A percentile compares a stretch with the other conserved stretches of the same genome.
Evolutionary conservation across 2,329 filamentous ascomycete species (phyloP).

Genomic region (Talaromyces verruculosus): DNA sequence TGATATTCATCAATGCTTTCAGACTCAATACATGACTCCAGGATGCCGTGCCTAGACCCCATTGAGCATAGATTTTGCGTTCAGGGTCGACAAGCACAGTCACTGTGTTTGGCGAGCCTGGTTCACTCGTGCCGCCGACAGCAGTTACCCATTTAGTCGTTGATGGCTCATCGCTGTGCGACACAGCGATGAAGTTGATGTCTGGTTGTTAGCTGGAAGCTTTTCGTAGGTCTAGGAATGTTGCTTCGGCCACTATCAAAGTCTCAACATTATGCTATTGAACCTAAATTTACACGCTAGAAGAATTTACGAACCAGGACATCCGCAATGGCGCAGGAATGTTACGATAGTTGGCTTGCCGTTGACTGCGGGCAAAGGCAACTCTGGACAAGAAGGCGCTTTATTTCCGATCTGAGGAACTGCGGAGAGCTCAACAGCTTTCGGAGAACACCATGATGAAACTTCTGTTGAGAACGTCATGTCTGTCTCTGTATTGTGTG

Average conservation of each 20-base stretch:
- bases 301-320: neutral
- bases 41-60: neutral
- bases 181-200: neutral
- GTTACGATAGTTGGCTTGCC: conserved; percentile 1
- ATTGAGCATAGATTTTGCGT: neutral
- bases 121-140: neutral
- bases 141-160: neutral
- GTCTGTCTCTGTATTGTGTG: neutral
- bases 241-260: conserved; percentile 1
- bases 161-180: neutral
- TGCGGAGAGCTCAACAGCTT: neutral
- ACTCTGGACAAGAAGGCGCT: neutral
- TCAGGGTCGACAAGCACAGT: neutral
- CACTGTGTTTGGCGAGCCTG: neutral
- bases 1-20: neutral
- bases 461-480: neutral
- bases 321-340: neutral
- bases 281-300: neutral
- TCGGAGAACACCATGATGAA: neutral
- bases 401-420: neutral
- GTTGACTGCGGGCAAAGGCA: neutral
- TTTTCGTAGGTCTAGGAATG: neutral
- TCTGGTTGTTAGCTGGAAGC: neutral
- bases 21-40: neutral
- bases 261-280: neutral